Evolutionary conservation across 192 early-diverging fungal genomes (phyloP), one percentile per base, ranked within the genome.

Genomic region (Umbelopsis sp.): DNA sequence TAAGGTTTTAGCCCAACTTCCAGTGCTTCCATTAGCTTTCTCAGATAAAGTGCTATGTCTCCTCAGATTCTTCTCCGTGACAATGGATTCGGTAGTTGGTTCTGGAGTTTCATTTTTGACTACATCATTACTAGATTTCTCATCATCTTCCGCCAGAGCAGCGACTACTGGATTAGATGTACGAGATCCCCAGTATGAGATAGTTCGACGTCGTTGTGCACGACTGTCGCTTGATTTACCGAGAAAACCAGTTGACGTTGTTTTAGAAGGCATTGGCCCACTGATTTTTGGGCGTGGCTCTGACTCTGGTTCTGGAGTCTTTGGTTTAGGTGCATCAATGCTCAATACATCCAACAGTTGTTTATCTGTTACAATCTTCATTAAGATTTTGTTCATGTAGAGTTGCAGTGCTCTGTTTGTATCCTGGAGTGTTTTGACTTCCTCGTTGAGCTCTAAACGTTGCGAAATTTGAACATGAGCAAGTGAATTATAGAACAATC

Each of bases 311-410:
- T 41, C 68, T 25, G 54, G n/a, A 6, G 68, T 21, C 36, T 73
- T 69, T 21, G 56, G 52, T 68, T 81, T 76, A 8, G 79, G 79
- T 20, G 71, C 71, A 54, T 82, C 81, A 36, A 77, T 77, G 32
- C 75, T 74, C 2, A 87, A 74, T 31, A 87, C 76, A 14, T 83
- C 79, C 47, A 83, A 77, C 25, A 87, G 50, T 9, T 77, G 74
- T 29, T 82, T 85, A 72, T 84, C 86, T 44, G 87, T 77, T 73
- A 94, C 82, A 77, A 94, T 94, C 75, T 88, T 88, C 53, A 83
- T 80, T 34, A 94, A 78, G 51, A 94, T 92, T 75, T 91, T 94
- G 76, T 91, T 84, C 79, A 94, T 87, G 69, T 94, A 94, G 17
- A 91, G 81, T 69, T 79, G 73, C 65, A 94, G 76, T 4, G 88